Base-by-base conservation (phyloP, 208 protist species). In the Novymonas esmeraldas region DNA sequence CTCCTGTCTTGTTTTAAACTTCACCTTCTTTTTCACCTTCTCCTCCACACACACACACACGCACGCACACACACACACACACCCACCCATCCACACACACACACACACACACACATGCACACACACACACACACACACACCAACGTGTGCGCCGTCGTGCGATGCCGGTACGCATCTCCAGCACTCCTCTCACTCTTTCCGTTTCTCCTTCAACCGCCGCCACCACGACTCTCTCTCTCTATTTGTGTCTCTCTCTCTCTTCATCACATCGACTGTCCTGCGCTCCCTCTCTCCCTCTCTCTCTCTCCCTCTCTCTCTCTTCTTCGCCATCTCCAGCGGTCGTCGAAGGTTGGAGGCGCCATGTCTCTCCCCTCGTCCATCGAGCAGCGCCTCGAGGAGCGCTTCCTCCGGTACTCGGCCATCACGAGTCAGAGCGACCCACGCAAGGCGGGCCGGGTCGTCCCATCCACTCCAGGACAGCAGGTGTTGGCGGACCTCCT, bases 401-500 rank as follows among this genome's bases (percentile, higher is more conserved):
- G 90, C 36, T 95, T 95, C 48, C 71, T 87, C 73, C 85, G 87
- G 13, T 95, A 95, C 76, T 90, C 84, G 18, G 78, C 77, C 18
- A 92, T 95, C 42, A 79, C 61, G 31, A 87, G 81, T 11, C 86
- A 92, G 60, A 95, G 90, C 48, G 73, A 84, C 51, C 69, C 82
- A 16, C 66, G 61, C 6, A 89, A 89, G 54, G 42, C 79, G 4
- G 85, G 80, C 46, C 84, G 82, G 58, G 81, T 75, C 45, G 54
- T 95, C 16, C 90, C 90, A 3, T 88, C 85, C 20, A 86, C 87
- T 11, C 81, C 84, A 0, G 90, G 90, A 3, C 90, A 95, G 74
- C 87, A 93, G 78, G 70, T 85, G 70, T 78, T 95, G 24, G 90
- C 90, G 4, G 81, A 95, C 63, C 58, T 95, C 26, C 72, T 95